Evolutionary conservation across 2,329 filamentous ascomycete genomes (phyloP), one percentile per base, ranked within the genome.

Genomic region (Aspergillus ochraceus): DNA sequence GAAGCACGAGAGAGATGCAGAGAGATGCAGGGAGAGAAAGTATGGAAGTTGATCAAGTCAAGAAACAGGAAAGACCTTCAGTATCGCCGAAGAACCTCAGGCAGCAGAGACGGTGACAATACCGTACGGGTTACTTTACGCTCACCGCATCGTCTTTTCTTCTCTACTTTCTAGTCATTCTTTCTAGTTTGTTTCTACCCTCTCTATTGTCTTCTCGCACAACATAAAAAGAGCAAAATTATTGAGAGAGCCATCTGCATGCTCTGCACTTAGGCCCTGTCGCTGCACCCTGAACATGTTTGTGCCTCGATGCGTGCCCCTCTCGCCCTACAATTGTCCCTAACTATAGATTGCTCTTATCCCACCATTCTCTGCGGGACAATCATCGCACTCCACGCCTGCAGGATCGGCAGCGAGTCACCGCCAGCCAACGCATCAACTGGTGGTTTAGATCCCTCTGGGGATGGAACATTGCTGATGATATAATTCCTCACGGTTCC

Each of bases 381-480:
- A 47, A 47, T 47, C 22, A 29, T 46, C 46, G 9, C 22, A 8
- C 45, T 47, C 45, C 45, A 24, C 45, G 45, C 45, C 50, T 54
- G 52, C 52, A 54, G 52, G 46, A 55, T 61, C 61, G 49, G 39
- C 60, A 64, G 61, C 68, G 61, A 70, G 66, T 69, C 58, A 62
- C 55, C 57, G 59, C 58, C 60, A 66, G 68, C 64, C 68, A 70
- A 63, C 67, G 54, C 66, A 70, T 63, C 66, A 52, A 9, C 45
- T 5, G 45, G n/a, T 24, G 4, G 20, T 47, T 47, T 47, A 20
- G 36, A 24, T 20, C 45, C 45, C 22, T 47, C 45, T 47, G 45
- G 45, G 19, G 45, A 47, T 47, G 20, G 45, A 24, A 24, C 19
- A 47, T 47, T 47, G 45, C 45, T 20, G 45, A 47, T 47, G 45